A percentile compares a stretch with the other conserved stretches of the same genome.
Evolutionary conservation across 345 rosid species (phyloP).

Genomic region (Chamaenerion angustifolium): DNA sequence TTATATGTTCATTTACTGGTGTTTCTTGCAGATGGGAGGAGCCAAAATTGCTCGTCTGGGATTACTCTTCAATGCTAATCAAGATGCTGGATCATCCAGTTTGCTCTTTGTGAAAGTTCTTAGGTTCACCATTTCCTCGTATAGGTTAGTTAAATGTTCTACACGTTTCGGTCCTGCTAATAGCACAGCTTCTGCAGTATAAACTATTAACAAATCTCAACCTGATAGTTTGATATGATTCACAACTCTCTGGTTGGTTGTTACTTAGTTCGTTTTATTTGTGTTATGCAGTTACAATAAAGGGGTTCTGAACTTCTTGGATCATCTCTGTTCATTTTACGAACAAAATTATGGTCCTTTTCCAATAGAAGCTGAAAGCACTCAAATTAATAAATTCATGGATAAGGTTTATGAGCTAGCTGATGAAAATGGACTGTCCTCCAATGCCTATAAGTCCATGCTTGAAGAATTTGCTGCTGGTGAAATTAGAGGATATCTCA

Average conservation of each 20-base stretch:
- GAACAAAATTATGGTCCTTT: constrained; percentile 40
- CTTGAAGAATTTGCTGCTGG: constrained; percentile 35
- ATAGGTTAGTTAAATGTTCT: constrained; percentile 42
- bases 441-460: constrained; percentile 41
- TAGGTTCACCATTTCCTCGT: constrained; percentile 50
- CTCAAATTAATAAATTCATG: constrained; percentile 26
- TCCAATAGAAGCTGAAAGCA: constrained; percentile 30
- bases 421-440: constrained; percentile 55
- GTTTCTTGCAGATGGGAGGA: constrained; percentile 54
- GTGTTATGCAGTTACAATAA: constrained; percentile 57
- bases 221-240: too few relatives aligned
- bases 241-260: too few relatives aligned
- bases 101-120: constrained; percentile 59
- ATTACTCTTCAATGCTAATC: constrained; percentile 47
- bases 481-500: constrained; percentile 28
- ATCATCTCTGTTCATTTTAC: constrained; percentile 56
- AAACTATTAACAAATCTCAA: too few relatives aligned
- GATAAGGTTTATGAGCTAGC: constrained; percentile 70
- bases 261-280: constrained; percentile 3
- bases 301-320: constrained; percentile 58
- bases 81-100: constrained; percentile 34
- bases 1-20: constrained; percentile 13
- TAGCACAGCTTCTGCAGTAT: too few relatives aligned
- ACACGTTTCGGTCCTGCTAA: constrained; percentile 3
- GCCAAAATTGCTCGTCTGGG: constrained; percentile 78